Conservation (phyloP, 2,329 filamentous ascomycete species). For the Penicillium hordei region DNA sequence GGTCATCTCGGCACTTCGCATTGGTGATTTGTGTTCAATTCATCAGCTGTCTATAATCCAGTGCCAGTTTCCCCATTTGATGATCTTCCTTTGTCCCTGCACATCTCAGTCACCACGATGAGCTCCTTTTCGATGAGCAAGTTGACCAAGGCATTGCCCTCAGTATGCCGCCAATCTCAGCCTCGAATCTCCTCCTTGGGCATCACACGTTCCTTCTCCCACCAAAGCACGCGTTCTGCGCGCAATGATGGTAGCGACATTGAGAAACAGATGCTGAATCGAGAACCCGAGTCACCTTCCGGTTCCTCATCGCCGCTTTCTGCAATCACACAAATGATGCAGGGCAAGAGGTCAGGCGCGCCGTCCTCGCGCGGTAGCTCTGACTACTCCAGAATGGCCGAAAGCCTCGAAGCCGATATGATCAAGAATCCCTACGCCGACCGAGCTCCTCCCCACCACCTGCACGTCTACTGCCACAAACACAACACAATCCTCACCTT, state of each 20-base stretch:
- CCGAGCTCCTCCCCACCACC: slow-evolving; percentile 64
- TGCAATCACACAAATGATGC: slow-evolving; percentile 35
- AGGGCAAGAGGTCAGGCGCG: slow-evolving; percentile 23
- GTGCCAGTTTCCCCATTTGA: not conserved
- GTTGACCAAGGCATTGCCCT: slow-evolving; percentile 34
- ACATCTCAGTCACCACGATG: slow-evolving; percentile 27
- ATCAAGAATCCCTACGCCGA: slow-evolving; percentile 39
- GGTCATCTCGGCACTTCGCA: not conserved
- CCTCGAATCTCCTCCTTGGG: slow-evolving; percentile 20
- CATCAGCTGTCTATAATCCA: not conserved
- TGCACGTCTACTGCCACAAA: slow-evolving; percentile 83
- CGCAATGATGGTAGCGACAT: slow-evolving; percentile 23
- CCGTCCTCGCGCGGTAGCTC: slow-evolving; percentile 22
- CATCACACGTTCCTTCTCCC: slow-evolving; percentile 35
- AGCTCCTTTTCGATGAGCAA: slow-evolving; percentile 34
- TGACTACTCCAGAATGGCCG: slow-evolving; percentile 35
- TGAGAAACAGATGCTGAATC: slow-evolving; percentile 32
- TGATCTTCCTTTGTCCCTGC: not conserved
- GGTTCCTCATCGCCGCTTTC: slow-evolving; percentile 29
- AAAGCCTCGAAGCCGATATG: slow-evolving; percentile 38
- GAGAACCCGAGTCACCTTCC: slow-evolving; percentile 17
- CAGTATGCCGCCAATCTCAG: slow-evolving; percentile 32
- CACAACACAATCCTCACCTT: slow-evolving; percentile 96
- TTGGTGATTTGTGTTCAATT: slow-evolving; percentile 7
- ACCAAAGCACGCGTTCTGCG: slow-evolving; percentile 14